These are phyloP conservation scores for Penicillium sp. DNA, from an alignment of 2,329 filamentous ascomycete species.

Conservation along the genomic window DNA sequence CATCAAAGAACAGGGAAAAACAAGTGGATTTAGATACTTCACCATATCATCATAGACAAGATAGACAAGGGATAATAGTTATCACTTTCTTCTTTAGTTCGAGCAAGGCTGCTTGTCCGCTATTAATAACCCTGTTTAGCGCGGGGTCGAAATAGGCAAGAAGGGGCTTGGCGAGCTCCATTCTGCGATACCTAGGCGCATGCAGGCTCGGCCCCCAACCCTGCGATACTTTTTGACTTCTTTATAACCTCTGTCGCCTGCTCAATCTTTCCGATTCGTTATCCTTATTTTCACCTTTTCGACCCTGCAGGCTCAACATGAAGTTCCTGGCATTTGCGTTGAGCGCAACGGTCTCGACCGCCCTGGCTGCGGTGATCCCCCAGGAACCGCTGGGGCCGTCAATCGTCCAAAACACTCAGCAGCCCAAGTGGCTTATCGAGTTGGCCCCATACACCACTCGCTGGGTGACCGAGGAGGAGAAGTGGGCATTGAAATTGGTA, in stretches of 20 bases:
- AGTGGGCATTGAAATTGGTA: conserved; percentile 86
- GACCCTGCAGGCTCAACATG: conserved; percentile 27
- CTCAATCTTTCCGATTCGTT: neutral
- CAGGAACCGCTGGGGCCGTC: conserved; percentile 27
- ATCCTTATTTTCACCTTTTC: neutral
- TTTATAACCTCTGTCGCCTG: conserved; percentile 2
- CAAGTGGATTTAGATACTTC: neutral
- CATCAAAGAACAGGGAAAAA: neutral
- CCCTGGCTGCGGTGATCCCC: conserved; percentile 33
- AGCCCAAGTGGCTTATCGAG: conserved; percentile 72
- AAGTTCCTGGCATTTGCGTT: conserved; percentile 37
- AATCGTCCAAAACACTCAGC: conserved; percentile 34
- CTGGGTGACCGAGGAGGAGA: conserved; percentile 93
- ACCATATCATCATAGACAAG: neutral
- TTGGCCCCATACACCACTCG: conserved; percentile 75
- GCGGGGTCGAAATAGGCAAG: conserved; percentile 19
- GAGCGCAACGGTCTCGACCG: conserved; percentile 34
- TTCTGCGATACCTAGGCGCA: conserved; percentile 15
- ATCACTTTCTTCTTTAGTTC: neutral
- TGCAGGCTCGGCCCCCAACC: conserved; percentile 13
- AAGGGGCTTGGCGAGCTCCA: conserved; percentile 19
- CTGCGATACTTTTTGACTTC: neutral
- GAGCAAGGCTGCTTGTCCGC: conserved; percentile 1
- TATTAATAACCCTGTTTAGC: conserved; percentile 17
- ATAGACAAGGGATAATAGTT: neutral